These are phyloP conservation scores for Tetragonia tetragonoides DNA, from an alignment of 148 eudicot species.

Conservation along the genomic window DNA sequence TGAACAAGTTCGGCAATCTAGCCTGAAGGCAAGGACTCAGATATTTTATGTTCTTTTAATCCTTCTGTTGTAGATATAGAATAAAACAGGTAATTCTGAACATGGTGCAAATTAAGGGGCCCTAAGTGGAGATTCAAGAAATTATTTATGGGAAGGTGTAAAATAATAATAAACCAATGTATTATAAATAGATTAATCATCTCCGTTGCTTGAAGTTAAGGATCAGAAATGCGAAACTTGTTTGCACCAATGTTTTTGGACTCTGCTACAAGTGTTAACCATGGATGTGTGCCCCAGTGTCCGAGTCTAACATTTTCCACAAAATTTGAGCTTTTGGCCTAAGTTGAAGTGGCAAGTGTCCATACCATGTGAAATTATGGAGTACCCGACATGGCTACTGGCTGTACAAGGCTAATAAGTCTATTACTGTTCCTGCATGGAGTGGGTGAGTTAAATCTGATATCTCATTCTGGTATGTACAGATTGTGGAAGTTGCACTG, in stretches of 20 bases:
- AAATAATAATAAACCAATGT: not conserved
- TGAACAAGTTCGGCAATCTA: slow-evolving; percentile 82
- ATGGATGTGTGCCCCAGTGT: too few relatives aligned
- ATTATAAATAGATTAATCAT: too few relatives aligned
- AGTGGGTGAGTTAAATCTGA: not conserved
- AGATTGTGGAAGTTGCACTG: slow-evolving; percentile 92
- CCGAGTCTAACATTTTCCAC: too few relatives aligned
- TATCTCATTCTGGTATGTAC: slow-evolving; percentile 21
- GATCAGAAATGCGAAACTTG: too few relatives aligned
- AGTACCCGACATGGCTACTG: too few relatives aligned
- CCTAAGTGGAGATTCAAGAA: not conserved
- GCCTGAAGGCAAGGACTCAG: slow-evolving; percentile 55
- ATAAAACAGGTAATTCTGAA: not conserved
- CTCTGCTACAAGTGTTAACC: too few relatives aligned
- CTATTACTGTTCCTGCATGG: slow-evolving; percentile 3
- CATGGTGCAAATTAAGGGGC: not conserved
- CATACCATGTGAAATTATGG: too few relatives aligned
- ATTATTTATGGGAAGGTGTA: not conserved
- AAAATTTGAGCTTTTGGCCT: too few relatives aligned
- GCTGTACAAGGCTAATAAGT: not conserved
- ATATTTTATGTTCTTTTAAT: not conserved
- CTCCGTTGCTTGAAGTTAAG: too few relatives aligned
- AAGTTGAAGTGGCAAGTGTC: too few relatives aligned
- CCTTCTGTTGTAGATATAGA: not conserved
- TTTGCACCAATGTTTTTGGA: too few relatives aligned